Conservation (phyloP, 768 basidiomycete genomes). For the Lactifluus rugatus region DNA sequence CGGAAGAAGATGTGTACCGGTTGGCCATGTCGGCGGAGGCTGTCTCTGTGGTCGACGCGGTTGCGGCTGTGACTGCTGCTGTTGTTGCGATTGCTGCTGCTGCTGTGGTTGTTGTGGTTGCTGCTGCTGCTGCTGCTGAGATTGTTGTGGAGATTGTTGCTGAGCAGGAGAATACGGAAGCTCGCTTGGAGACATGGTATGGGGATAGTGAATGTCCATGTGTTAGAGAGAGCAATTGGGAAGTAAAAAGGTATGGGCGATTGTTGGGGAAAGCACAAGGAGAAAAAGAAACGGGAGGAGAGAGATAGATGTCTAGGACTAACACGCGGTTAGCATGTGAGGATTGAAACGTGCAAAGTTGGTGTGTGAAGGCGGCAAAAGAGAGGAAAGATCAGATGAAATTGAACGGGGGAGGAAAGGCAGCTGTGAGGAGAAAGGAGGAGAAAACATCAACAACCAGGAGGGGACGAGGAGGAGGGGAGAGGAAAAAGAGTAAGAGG, state of each 20-base stretch:
- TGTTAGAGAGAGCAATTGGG: constrained; percentile 8
- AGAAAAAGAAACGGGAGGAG: not conserved
- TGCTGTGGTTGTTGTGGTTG: constrained; percentile 14
- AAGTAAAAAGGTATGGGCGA: constrained; percentile 5
- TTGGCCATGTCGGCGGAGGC: constrained; percentile 23
- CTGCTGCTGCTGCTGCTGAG: not conserved
- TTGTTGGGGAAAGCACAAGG: constrained; percentile 6
- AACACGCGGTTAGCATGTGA: constrained; percentile 19
- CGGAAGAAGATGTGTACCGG: constrained; percentile 21
- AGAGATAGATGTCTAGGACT: constrained; percentile 9
- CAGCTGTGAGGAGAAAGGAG: constrained; percentile 1
- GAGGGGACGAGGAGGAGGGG: not conserved
- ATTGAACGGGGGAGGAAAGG: not conserved
- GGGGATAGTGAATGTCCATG: constrained; percentile 25
- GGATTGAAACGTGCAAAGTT: constrained; percentile 9
- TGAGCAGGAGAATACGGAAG: constrained; percentile 27
- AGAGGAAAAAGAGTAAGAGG: not conserved
- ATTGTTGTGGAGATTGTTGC: constrained; percentile 15
- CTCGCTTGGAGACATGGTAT: constrained; percentile 24
- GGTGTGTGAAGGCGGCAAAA: constrained; percentile 16
- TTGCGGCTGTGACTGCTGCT: not conserved
- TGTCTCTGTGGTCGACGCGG: constrained; percentile 22
- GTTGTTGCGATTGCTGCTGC: constrained; percentile 19
- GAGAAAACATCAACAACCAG: constrained; percentile 3
- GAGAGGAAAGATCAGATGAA: constrained; percentile 17